Conservation (phyloP, 1,284 basidiomycete species). For the Microbotryum violaceum region DNA sequence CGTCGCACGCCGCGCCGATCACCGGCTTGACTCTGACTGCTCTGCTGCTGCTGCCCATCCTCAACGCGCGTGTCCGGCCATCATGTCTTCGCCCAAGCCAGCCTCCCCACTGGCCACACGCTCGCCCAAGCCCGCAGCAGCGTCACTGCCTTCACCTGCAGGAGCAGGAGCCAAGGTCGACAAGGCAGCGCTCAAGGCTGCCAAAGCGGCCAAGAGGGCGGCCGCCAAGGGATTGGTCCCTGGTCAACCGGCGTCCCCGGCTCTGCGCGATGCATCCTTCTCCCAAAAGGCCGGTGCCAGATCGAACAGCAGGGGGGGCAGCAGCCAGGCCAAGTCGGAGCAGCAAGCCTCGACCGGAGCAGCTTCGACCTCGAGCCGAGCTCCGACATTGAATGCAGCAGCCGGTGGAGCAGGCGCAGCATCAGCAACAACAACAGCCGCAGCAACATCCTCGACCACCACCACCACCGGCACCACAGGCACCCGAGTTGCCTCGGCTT, state of each 20-base stretch:
- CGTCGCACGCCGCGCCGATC: not conserved
- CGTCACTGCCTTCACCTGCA: not conserved
- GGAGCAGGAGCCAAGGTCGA: not conserved
- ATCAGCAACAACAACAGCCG: not conserved
- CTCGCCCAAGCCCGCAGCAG: not conserved
- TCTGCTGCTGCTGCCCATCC: not conserved
- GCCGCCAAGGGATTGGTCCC: constrained; percentile 1
- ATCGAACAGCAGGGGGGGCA: no score
- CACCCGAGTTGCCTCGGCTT: not conserved
- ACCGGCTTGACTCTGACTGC: not conserved
- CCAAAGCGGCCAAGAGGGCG: not conserved
- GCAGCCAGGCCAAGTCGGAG: not conserved
- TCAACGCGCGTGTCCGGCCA: no score
- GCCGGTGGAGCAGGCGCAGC: not conserved
- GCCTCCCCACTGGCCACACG: no score
- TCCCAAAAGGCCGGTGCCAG: no score
- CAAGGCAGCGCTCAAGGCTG: constrained; percentile 2
- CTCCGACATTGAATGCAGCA: not conserved
- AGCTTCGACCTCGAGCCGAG: not conserved
- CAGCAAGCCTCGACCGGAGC: not conserved
- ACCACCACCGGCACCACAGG: not conserved
- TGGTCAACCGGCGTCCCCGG: not conserved
- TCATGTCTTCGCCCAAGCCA: no score
- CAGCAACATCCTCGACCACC: not conserved
- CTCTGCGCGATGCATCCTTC: not conserved